Evolutionary conservation across 495 filamentous ascomycete species (phyloP), one percentile per base, ranked within the genome.

Genomic region (Aspergillus olivimuriae): DNA sequence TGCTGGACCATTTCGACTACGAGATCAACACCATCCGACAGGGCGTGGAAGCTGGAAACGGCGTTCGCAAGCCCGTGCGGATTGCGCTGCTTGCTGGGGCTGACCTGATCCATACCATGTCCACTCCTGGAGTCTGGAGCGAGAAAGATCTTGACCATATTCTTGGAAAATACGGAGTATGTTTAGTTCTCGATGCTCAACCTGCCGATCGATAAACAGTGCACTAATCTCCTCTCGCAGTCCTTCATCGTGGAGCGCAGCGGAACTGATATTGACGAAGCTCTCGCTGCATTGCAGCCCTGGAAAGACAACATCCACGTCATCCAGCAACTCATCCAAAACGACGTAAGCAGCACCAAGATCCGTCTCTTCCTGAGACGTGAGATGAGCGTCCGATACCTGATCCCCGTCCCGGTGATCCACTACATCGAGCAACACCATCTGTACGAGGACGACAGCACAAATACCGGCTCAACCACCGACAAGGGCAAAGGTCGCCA

Each of bases 51-150:
- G 74, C 72, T 9, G 68, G 66, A 15, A 73, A 80, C 51, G 86
- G 87, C 33, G 63, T 73, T 41, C 61, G 68, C 31, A 74, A 75
- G 53, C 73, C 65, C 33, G 78, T 85, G 11, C 79, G 78, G 40
- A 81, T 95, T 50, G 77, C 81, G 38, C 74, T 97, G 20, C 70
- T 92, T 21, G 82, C 83, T 9, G 89, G 89, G 2, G 86, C 87
- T 2, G 88, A 94, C 64, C 68, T 95, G 46, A 78, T 94, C 56
- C 85, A 90, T 62, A 95, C 89, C 22, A 90, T 92, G 85, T 81
- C 75, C 16, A 79, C 76, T 2, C 79, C 76, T 0, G 76, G 74
- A 4, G 81, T 96, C 9, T 96, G 90, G 90, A 82, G 79, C 30
- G 70, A 82, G 34, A 75, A 81, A 42, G 89, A 96, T 74, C 65